Evolutionary conservation across 163 green algal species (phyloP), one percentile per base, ranked within the genome.

Genomic region (Chlamydomonas reinhardtii): DNA sequence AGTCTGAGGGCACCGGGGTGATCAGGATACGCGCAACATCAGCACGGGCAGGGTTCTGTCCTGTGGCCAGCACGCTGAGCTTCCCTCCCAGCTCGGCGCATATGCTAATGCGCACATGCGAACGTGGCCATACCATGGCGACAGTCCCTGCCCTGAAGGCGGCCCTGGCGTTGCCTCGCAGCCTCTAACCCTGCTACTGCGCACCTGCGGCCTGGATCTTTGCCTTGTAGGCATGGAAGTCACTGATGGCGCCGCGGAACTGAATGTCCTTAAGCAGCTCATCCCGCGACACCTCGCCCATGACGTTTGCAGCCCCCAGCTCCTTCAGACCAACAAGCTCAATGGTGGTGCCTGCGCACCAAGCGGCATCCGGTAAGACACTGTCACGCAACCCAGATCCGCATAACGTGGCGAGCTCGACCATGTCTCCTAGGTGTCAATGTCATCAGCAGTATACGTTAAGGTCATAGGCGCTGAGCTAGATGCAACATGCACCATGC

Each of bases 171-270:
- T 19, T 56, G 48, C 14, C 48, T 56, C 12, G 12, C 48, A 56
- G 48, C 2, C 11, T 14, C 48, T 14, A 17, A 12, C 12, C 48
- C 48, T 20, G 8, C 43, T 29, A 19, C 39, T 17, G 22, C 73
- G 4, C 74, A 88, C 73, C 82, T 76, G 73, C 61, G 4, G 59
- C 82, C 64, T 82, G 83, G 66, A 89, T 83, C 32, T 70, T 86
- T 8, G 59, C 76, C 88, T 95, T 97, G 35, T 94, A 89, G 34
- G 77, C 35, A 68, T 96, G 89, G 71, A 98, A 97, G 84, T 97
- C 95, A 27, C 91, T 96, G 68, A 98, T 97, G 25, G 95, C 95
- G 0, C 95, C 95, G 12, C 94, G 88, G 81, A 98, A 97, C 90
- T 97, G 94, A 65, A 98, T 96, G 85, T 98, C 95, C 15, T 91